Evolutionary conservation across 352 stramenopile genomes (phyloP).

Genomic region (Globisporangium carolinianum): DNA sequence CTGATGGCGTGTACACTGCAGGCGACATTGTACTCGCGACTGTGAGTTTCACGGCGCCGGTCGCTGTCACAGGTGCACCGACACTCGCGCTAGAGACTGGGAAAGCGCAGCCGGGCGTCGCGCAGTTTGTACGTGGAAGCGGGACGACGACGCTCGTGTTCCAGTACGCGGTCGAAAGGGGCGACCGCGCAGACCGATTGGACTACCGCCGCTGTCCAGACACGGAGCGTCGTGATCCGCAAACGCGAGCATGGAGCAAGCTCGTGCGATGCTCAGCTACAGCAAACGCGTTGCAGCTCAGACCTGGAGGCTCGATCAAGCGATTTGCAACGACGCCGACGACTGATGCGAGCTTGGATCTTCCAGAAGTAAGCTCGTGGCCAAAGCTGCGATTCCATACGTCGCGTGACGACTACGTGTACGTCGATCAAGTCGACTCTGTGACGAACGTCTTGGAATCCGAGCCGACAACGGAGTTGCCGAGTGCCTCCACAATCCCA

Average conservation of each 20-base stretch:
- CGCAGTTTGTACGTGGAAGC: constrained; percentile 37
- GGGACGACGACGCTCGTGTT: constrained; percentile 36
- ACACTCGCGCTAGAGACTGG: constrained; percentile 31
- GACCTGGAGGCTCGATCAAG: constrained; percentile 32
- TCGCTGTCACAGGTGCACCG: constrained; percentile 37
- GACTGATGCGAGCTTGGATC: constrained; percentile 45
- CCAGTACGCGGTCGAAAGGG: constrained; percentile 37
- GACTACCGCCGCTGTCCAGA: constrained; percentile 49
- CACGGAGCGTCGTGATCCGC: constrained; percentile 16
- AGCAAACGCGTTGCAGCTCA: constrained; percentile 44
- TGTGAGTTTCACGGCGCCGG: constrained; percentile 42
- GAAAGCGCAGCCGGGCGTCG: constrained; percentile 14
- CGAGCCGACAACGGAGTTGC: too few relatives aligned
- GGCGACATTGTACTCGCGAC: constrained; percentile 38
- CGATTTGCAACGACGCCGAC: constrained; percentile 29
- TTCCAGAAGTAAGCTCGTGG: constrained; percentile 60
- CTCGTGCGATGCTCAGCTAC: constrained; percentile 33
- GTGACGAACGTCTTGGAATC: constrained; percentile 13
- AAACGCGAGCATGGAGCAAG: constrained; percentile 36
- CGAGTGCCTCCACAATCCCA: too few relatives aligned
- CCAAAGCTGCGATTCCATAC: constrained; percentile 42
- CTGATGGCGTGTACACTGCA: constrained; percentile 51
- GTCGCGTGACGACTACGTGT: constrained; percentile 22
- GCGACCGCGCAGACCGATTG: constrained; percentile 50
- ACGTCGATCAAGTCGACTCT: constrained; percentile 45